Conservation (phyloP, 129 eudicot species). For the Mikania micrantha region DNA sequence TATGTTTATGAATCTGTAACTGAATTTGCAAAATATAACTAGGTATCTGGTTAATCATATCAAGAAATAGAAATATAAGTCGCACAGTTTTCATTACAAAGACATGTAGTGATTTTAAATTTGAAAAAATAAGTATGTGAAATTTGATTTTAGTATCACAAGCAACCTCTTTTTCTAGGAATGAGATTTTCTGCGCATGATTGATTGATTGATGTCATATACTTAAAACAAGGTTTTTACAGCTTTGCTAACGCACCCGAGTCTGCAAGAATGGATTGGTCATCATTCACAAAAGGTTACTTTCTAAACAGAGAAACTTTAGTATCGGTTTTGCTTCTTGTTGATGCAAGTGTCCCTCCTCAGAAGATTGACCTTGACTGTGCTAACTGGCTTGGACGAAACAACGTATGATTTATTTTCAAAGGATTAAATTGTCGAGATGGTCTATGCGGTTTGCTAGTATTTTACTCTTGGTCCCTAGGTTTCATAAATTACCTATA, state of each 20-base stretch:
- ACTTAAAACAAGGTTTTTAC: constrained; percentile 6
- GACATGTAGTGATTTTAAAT: not conserved
- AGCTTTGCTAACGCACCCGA: constrained; percentile 93
- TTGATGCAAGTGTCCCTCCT: constrained; percentile 93
- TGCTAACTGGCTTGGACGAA: constrained; percentile 90
- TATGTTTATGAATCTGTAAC: no score
- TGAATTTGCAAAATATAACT: no score
- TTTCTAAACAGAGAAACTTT: constrained; percentile 13
- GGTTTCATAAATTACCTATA: no score
- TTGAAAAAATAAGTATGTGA: not conserved
- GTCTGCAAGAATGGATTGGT: constrained; percentile 90
- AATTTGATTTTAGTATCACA: no score
- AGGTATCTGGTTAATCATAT: no score
- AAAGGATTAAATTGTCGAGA: no score
- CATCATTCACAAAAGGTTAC: constrained; percentile 88
- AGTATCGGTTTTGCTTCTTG: constrained; percentile 56
- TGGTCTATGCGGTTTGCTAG: no score
- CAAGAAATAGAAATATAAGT: not conserved
- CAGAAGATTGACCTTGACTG: constrained; percentile 92
- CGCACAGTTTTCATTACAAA: no score
- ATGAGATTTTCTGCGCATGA: no score
- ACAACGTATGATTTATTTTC: constrained; percentile 57
- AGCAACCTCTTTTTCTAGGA: no score
- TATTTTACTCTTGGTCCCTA: no score
- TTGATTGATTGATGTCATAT: not conserved